Percentiles rank a stretch among this genome's conserved stretches.
Evolutionary conservation across 768 basidiomycete genomes (phyloP).

Genomic region (Amanita inopinata): DNA sequence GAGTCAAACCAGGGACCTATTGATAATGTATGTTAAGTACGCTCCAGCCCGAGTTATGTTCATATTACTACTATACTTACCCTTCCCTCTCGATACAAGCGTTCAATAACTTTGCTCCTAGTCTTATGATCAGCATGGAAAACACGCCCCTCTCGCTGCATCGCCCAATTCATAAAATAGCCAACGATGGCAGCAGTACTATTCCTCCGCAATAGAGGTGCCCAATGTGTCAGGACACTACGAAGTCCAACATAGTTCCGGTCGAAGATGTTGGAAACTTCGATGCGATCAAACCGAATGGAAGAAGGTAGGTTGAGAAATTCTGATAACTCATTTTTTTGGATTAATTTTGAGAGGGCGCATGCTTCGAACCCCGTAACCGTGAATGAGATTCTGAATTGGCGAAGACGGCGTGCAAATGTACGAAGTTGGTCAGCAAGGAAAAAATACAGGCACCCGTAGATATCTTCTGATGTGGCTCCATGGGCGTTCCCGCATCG

Average conservation of each 20-base stretch:
- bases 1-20: too few species aligned
- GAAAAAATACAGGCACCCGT: conserved; percentile 41
- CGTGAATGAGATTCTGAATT: conserved; percentile 23
- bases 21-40: too few species aligned
- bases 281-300: conserved; percentile 33
- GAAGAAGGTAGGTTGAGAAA: conserved; percentile 17
- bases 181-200: conserved; percentile 25
- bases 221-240: conserved; percentile 25
- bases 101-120: too few species aligned
- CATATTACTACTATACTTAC: too few species aligned
- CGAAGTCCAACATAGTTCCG: conserved; percentile 29
- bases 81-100: too few species aligned
- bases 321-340: conserved; percentile 10
- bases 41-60: too few species aligned
- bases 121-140: too few species aligned
- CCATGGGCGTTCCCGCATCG: conserved; percentile 26
- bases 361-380: conserved; percentile 23
- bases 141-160: conserved; percentile 12
- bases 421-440: conserved; percentile 28
- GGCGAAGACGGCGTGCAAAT: conserved; percentile 26
- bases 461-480: conserved; percentile 31
- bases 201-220: conserved; percentile 24
- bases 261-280: conserved; percentile 40
- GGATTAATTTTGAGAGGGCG: conserved; percentile 19
- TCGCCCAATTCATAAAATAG: conserved; percentile 42